Conservation (phyloP, 768 basidiomycete genomes). For the Phaffia tasmanica region DNA sequence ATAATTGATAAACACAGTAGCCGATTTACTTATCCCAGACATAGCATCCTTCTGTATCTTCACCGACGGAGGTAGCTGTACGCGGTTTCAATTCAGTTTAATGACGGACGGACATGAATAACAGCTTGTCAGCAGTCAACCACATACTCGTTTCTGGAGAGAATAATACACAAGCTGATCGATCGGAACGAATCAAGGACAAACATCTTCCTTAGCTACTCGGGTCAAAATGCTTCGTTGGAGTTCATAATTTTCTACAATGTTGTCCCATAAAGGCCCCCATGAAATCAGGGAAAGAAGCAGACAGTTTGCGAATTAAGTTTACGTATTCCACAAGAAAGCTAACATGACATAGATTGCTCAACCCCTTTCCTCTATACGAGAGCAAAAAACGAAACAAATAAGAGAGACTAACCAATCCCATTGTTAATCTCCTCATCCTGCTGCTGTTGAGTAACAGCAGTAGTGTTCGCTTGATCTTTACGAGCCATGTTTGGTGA, state of each 20-base stretch:
- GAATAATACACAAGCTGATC: background rate
- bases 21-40: slow-evolving; percentile 69
- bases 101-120: background rate
- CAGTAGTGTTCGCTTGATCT: no score
- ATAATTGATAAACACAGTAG: slow-evolving; percentile 92
- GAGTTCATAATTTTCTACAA: slow-evolving; percentile 13
- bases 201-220: slow-evolving; percentile 14
- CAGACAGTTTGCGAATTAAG: no score
- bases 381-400: no score
- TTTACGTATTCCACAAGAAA: no score
- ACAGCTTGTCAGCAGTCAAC: background rate
- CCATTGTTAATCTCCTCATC: no score
- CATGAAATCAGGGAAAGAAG: no score
- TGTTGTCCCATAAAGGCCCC: no score
- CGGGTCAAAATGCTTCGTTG: slow-evolving; percentile 20
- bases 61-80: slow-evolving; percentile 66
- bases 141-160: background rate
- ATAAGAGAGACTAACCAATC: no score
- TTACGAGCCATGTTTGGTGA: no score
- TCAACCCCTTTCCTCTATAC: no score
- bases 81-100: background rate
- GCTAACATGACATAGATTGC: no score
- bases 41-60: slow-evolving; percentile 87
- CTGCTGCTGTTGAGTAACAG: no score
- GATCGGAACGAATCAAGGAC: background rate